Evolutionary conservation across 768 basidiomycete species (phyloP).

Genomic region (Boletus edulis): DNA sequence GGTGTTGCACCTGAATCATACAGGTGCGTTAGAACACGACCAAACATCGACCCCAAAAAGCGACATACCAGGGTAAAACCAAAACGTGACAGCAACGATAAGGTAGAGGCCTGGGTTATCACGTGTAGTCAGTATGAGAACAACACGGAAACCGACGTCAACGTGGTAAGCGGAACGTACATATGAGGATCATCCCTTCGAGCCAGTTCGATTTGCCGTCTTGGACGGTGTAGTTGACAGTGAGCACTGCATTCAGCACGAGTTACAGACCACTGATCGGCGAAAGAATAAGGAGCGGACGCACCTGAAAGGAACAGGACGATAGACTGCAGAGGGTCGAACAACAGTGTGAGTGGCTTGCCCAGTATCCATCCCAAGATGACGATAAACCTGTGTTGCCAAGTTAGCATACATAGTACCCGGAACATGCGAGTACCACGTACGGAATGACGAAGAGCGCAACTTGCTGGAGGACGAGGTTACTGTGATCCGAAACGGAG

Average conservation of each 20-base stretch:
- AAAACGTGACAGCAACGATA: conserved; percentile 53
- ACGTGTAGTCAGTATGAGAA: conserved; percentile 1
- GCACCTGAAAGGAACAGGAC: conserved; percentile 19
- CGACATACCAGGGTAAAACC: conserved; percentile 48
- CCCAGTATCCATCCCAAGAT: conserved; percentile 77
- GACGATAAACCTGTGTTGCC: conserved; percentile 57
- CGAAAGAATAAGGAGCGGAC: conserved; percentile 8
- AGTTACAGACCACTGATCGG: not conserved
- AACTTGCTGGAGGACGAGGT: conserved; percentile 53
- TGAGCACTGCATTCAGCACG: conserved; percentile 51
- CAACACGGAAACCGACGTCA: not conserved
- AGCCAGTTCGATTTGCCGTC: conserved; percentile 93
- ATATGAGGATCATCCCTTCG: conserved; percentile 82
- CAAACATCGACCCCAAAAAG: not conserved
- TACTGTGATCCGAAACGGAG: not conserved
- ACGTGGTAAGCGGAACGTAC: conserved; percentile 29
- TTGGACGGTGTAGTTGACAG: conserved; percentile 80
- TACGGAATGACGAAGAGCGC: conserved; percentile 67
- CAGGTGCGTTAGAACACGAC: conserved; percentile 1
- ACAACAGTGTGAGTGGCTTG: conserved; percentile 77
- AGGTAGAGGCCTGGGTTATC: conserved; percentile 44
- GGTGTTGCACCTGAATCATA: not conserved
- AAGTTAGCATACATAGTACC: conserved; percentile 7
- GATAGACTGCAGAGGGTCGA: conserved; percentile 81
- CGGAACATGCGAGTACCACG: conserved; percentile 14